Percentiles rank a stretch among this genome's conserved stretches.
phyloP scores from a whole-genome alignment of 805 yeast species.

The Lipomyces orientalis region DNA sequence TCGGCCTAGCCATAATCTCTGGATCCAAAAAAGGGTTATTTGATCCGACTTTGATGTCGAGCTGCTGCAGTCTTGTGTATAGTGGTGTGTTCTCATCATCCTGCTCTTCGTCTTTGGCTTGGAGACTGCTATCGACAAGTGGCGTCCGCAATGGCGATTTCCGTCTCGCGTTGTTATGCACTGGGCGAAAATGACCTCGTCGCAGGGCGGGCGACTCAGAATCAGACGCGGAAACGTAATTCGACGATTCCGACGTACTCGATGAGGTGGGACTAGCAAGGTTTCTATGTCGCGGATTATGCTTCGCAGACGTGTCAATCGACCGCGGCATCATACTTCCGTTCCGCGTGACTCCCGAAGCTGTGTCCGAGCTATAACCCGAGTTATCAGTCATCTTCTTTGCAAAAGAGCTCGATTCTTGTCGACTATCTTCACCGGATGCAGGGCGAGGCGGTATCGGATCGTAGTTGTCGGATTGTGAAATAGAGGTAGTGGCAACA shows the following conservation, averaged over 20 bases:
- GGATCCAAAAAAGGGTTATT: slow-evolving; percentile 32
- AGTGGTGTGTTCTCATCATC: slow-evolving; percentile 32
- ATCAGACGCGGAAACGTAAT: neutral
- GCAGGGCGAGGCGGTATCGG: neutral
- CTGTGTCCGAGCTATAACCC: neutral
- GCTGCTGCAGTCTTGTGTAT: slow-evolving; percentile 26
- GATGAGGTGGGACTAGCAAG: neutral
- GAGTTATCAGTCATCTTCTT: neutral
- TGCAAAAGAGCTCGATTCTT: neutral
- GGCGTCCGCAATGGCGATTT: neutral
- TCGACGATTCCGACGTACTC: slow-evolving; percentile 1
- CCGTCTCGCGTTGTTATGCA: neutral
- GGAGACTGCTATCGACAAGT: neutral
- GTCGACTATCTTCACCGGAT: neutral
- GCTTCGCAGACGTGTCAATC: neutral
- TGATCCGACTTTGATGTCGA: slow-evolving; percentile 22
- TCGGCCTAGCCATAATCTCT: slow-evolving; percentile 16
- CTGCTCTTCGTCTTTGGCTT: slow-evolving; percentile 9
- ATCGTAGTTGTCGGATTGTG: neutral
- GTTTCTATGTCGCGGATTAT: neutral
- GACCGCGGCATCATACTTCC: neutral
- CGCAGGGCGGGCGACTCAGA: neutral
- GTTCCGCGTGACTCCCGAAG: neutral
- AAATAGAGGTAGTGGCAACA: slow-evolving; percentile 17
- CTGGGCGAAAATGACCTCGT: neutral